These are phyloP conservation scores for Vaccinium vitisidaea DNA, from an alignment of 148 eudicot species.

Conservation along the genomic window DNA sequence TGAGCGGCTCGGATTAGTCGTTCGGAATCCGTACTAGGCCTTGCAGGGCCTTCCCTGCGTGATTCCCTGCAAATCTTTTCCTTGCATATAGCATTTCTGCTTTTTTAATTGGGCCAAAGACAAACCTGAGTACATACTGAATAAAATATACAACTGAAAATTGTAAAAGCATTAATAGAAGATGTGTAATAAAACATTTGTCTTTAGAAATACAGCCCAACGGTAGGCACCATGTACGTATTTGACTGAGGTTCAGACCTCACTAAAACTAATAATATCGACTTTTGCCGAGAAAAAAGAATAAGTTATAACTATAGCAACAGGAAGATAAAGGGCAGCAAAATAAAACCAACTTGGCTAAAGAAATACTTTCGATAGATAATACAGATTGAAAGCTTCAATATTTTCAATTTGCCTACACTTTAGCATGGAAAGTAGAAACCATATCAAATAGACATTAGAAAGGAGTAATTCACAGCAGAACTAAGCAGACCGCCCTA, in stretches of 20 bases:
- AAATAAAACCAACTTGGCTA: not conserved
- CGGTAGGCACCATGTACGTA: too few species aligned
- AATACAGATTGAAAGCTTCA: not conserved
- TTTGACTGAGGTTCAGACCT: too few species aligned
- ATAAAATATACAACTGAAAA: not conserved
- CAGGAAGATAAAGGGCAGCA: not conserved
- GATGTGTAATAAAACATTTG: not conserved
- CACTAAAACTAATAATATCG: too few species aligned
- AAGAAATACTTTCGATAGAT: not conserved
- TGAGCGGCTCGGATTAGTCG: too few species aligned
- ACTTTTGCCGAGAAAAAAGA: too few species aligned
- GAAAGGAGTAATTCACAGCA: constrained; percentile 15
- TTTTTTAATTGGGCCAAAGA: too few species aligned
- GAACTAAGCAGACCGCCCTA: constrained; percentile 4
- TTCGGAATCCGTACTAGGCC: too few species aligned
- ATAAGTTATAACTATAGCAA: not conserved
- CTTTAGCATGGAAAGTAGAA: constrained; percentile 19
- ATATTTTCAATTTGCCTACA: constrained; percentile 3
- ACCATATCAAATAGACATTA: constrained; percentile 12
- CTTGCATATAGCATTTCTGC: too few species aligned
- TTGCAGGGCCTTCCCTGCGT: too few species aligned
- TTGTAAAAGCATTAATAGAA: not conserved
- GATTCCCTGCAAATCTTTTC: too few species aligned
- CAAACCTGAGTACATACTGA: not conserved
- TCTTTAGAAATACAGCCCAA: not conserved